Evolutionary conservation across 345 rosid species (phyloP).

Genomic region (Mangifera indica): DNA sequence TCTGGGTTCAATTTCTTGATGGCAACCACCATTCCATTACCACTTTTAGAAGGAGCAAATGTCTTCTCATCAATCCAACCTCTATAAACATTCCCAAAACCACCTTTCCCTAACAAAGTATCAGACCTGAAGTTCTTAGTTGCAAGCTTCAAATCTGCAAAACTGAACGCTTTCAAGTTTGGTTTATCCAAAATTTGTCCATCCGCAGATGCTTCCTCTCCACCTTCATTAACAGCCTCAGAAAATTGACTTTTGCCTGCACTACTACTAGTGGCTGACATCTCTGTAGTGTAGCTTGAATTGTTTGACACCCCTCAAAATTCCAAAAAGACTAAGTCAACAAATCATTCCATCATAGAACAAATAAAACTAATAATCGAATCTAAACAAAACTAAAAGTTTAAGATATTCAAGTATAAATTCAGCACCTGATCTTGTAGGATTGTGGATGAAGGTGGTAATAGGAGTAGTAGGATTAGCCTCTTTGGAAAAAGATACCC

Average conservation of each 20-base stretch:
- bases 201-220: conserved; percentile 22
- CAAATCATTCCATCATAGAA: background rate
- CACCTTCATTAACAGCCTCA: conserved; percentile 35
- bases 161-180: conserved; percentile 45
- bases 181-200: conserved; percentile 35
- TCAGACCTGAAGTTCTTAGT: conserved; percentile 65
- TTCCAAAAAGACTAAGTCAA: background rate
- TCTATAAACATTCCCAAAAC: conserved; percentile 76
- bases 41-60: conserved; percentile 53
- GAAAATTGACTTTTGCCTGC: conserved; percentile 48
- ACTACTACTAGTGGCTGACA: conserved; percentile 41
- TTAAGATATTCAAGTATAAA: no score
- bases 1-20: conserved; percentile 70
- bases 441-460: conserved; percentile 1
- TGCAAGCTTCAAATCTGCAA: conserved; percentile 59
- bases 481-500: conserved; percentile 21
- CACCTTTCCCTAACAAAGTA: conserved; percentile 73
- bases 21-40: conserved; percentile 65
- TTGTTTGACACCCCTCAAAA: conserved; percentile 21
- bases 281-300: conserved; percentile 30
- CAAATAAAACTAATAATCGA: background rate
- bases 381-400: background rate
- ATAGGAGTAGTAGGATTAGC: background rate
- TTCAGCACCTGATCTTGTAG: conserved; percentile 24
- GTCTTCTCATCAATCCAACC: conserved; percentile 77